Conservation (phyloP, 2,329 filamentous ascomycete genomes). For the Epichloe hybrida region DNA sequence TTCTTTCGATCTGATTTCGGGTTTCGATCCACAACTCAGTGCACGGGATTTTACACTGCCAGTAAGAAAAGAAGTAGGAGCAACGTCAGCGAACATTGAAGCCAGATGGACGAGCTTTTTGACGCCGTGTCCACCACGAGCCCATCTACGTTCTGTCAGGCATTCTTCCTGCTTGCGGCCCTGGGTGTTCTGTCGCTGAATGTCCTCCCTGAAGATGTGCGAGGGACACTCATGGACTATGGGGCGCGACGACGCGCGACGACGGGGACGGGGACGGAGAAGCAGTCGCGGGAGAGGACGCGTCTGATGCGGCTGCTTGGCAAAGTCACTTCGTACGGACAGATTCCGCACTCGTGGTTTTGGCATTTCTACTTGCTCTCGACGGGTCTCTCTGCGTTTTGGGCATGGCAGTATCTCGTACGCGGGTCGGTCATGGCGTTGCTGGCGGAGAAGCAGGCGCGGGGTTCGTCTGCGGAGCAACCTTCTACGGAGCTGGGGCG, state of each 20-base stretch:
- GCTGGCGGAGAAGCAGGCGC: conserved; percentile 27
- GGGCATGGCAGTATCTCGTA: conserved; percentile 50
- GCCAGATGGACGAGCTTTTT: neutral
- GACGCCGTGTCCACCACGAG: conserved; percentile 1
- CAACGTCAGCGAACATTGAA: neutral
- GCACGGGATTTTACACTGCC: no score
- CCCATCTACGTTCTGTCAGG: conserved; percentile 16
- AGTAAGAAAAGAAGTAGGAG: no score
- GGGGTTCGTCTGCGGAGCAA: neutral
- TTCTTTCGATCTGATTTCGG: no score
- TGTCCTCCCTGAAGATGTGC: conserved; percentile 29
- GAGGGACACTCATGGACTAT: conserved; percentile 34
- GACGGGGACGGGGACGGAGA: neutral
- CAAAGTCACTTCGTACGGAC: conserved; percentile 22
- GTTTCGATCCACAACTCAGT: no score
- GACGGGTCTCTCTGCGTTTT: conserved; percentile 56
- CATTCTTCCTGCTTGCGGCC: conserved; percentile 32
- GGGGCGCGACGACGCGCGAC: conserved; percentile 28
- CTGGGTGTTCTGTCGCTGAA: conserved; percentile 28
- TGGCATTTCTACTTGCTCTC: conserved; percentile 73
- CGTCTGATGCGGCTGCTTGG: conserved; percentile 2
- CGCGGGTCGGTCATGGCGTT: conserved; percentile 39
- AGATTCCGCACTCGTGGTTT: conserved; percentile 83
- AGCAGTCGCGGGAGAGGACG: neutral
- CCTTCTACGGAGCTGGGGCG: conserved; percentile 43